Percentiles rank a stretch among this genome's conserved stretches.
phyloP scores from a whole-genome alignment of 176 grass and related monocot species.

The Avena sativa region DNA sequence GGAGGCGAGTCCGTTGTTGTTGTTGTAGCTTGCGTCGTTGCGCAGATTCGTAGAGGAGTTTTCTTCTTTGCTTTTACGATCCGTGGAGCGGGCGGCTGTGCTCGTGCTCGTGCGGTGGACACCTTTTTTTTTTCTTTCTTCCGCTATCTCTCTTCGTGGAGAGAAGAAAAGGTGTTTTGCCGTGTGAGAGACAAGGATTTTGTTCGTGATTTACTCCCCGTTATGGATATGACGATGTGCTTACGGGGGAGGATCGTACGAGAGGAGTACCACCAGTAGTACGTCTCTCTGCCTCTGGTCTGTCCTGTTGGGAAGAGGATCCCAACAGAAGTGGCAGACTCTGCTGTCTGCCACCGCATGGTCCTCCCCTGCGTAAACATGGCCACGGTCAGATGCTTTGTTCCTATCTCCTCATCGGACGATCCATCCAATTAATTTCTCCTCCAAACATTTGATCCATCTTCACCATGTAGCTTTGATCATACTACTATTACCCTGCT shows the following conservation, averaged over 20 bases:
- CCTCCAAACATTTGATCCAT: neutral
- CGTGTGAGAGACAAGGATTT: neutral
- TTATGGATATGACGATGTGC: conserved; percentile 13
- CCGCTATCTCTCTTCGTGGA: neutral
- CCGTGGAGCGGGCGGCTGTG: neutral
- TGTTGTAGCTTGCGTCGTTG: neutral
- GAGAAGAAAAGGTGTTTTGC: neutral
- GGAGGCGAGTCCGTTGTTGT: no score
- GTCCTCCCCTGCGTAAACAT: neutral
- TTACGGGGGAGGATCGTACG: neutral
- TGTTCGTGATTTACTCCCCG: neutral
- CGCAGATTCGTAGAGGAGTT: conserved; percentile 1
- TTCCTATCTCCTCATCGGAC: neutral
- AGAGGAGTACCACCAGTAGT: neutral
- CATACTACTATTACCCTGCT: neutral
- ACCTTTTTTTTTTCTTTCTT: neutral
- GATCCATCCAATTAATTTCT: neutral
- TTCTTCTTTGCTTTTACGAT: neutral
- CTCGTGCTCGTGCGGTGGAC: neutral
- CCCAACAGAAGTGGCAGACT: conserved; percentile 26
- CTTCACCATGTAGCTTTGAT: neutral
- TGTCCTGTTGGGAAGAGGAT: conserved; percentile 32
- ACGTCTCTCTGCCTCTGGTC: neutral
- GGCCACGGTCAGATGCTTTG: conserved; percentile 32
- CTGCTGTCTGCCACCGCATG: conserved; percentile 35